A percentile compares a stretch with the other conserved stretches of the same genome.
Conservation (phyloP, 371 early-diverging fungal genomes). For the Coemansia linderi region DNA sequence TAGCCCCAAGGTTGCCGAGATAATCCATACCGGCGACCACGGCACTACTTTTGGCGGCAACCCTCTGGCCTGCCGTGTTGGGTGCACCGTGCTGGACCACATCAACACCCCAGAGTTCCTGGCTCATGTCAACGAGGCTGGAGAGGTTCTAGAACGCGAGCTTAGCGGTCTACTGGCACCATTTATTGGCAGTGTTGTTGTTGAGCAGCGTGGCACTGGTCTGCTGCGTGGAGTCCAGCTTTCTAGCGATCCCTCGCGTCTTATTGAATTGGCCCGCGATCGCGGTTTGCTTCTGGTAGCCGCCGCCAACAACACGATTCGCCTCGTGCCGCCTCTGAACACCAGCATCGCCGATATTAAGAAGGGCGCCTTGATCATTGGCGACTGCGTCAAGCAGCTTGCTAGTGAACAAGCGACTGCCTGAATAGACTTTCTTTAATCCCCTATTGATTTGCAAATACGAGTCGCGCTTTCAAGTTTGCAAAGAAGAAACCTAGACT, state of each 20-base stretch:
- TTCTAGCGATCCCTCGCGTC: constrained; percentile 62
- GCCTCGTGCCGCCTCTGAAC: constrained; percentile 85
- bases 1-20: constrained; percentile 71
- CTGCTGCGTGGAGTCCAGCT: constrained; percentile 81
- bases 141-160: constrained; percentile 59
- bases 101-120: constrained; percentile 73
- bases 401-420: constrained; percentile 9
- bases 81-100: constrained; percentile 69
- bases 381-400: constrained; percentile 34
- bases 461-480: not conserved
- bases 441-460: not conserved
- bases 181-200: constrained; percentile 61
- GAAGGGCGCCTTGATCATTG: constrained; percentile 44
- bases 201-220: constrained; percentile 83
- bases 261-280: constrained; percentile 77
- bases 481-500: no score
- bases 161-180: constrained; percentile 59
- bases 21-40: constrained; percentile 85
- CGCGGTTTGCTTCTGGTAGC: constrained; percentile 84
- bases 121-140: constrained; percentile 63
- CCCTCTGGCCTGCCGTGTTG: constrained; percentile 83
- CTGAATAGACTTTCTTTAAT: not conserved
- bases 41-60: constrained; percentile 97
- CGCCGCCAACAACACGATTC: constrained; percentile 86
- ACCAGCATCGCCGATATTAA: constrained; percentile 40